Percentiles rank a stretch among this genome's conserved stretches.
Evolutionary conservation across 106 monocot species (phyloP).

Genomic region (Dendrobium chrysotoxum): DNA sequence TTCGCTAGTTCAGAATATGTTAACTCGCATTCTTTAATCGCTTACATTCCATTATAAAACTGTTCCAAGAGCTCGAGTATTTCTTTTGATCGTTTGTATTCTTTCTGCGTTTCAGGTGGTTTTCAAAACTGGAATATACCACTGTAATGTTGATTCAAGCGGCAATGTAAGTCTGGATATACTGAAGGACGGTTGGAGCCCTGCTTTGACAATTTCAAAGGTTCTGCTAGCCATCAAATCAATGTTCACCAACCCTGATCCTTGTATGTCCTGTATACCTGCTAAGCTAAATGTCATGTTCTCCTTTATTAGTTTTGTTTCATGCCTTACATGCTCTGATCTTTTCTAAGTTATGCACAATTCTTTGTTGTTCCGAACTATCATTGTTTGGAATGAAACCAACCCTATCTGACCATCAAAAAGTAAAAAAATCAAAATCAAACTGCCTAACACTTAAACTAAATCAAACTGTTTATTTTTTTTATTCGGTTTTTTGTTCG

Average conservation of each 20-base stretch:
- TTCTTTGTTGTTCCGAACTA: too few species aligned
- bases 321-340: background rate
- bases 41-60: background rate
- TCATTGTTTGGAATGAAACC: too few species aligned
- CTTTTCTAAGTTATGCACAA: too few species aligned
- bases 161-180: conserved; percentile 69
- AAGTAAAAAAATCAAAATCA: background rate
- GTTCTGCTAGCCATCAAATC: conserved; percentile 66
- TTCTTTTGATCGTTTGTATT: background rate
- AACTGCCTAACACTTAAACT: background rate
- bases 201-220: conserved; percentile 87
- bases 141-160: conserved; percentile 71
- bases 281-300: background rate
- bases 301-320: background rate
- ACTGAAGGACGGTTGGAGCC: conserved; percentile 80
- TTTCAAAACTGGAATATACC: conserved; percentile 89
- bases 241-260: conserved; percentile 70
- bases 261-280: conserved; percentile 41
- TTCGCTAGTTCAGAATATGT: background rate
- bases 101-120: conserved; percentile 41
- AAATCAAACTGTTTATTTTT: background rate
- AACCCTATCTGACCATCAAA: background rate
- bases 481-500: background rate
- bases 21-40: background rate
- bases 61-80: background rate